Conservation (phyloP, 192 early-diverging fungal species). For the Gonapodya prolifera region DNA sequence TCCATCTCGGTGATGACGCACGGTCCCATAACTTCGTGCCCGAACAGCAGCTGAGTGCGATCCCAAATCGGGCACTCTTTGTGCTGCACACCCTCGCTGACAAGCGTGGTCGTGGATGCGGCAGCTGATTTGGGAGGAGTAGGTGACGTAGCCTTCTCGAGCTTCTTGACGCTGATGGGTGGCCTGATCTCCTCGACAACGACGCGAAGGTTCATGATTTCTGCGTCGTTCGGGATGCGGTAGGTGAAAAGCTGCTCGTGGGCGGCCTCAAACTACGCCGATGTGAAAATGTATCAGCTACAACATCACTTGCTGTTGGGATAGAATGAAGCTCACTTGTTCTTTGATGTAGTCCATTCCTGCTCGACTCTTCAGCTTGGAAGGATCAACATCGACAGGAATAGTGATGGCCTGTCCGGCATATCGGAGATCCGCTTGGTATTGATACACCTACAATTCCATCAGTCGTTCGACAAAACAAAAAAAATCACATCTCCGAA, state of each 20-base stretch:
- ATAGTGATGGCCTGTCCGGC: neutral
- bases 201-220: neutral
- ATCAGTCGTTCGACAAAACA: neutral
- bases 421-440: neutral
- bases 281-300: too few relatives aligned
- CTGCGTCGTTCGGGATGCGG: neutral
- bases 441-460: neutral
- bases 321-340: too few relatives aligned
- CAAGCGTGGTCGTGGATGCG: neutral
- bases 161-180: neutral
- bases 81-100: neutral
- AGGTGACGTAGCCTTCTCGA: neutral
- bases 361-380: neutral
- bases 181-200: neutral
- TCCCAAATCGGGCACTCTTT: neutral
- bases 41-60: neutral
- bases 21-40: neutral
- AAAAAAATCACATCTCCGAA: neutral
- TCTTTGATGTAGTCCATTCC: neutral
- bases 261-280: neutral
- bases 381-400: neutral
- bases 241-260: neutral
- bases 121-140: neutral
- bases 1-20: neutral
- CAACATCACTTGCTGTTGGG: too few relatives aligned